Percentiles rank a stretch among this genome's conserved stretches.
These are phyloP conservation scores for Psilocybe sp. DNA, from an alignment of 768 basidiomycete species.

Conservation along the genomic window DNA sequence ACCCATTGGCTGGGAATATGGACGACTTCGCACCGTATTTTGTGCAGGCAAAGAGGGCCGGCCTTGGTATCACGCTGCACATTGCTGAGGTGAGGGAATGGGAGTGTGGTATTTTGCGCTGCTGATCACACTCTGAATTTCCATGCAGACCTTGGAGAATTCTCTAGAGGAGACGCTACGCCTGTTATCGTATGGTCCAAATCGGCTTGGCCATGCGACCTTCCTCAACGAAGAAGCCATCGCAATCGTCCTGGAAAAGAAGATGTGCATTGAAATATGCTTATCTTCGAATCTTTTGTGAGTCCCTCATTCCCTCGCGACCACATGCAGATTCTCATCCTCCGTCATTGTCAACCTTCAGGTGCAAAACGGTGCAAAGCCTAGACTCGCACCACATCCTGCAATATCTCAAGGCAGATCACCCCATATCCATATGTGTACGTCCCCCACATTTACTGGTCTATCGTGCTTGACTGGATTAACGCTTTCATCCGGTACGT, in stretches of 20 bases:
- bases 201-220: conserved; percentile 79
- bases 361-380: conserved; percentile 64
- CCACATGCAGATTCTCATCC: no score
- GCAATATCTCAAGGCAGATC: conserved; percentile 57
- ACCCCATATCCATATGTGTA: conserved; percentile 79
- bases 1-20: conserved; percentile 64
- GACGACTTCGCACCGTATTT: conserved; percentile 49
- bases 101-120: not conserved
- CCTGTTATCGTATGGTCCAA: conserved; percentile 60
- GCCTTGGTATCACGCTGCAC: conserved; percentile 75
- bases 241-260: conserved; percentile 46
- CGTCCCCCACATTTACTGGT: conserved; percentile 19
- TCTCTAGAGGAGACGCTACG: conserved; percentile 54
- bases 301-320: conserved; percentile 23
- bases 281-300: conserved; percentile 76
- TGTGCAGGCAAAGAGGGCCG: conserved; percentile 50
- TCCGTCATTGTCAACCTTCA: no score
- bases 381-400: conserved; percentile 73
- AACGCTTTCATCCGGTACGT: conserved; percentile 1
- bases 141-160: conserved; percentile 41
- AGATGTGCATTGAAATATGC: conserved; percentile 76
- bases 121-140: not conserved
- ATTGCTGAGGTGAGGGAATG: conserved; percentile 67
- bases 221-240: conserved; percentile 65
- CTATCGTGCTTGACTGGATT: not conserved